Evolutionary conservation across 176 grass and related monocot species (phyloP).

Genomic region (Triticum urartu): DNA sequence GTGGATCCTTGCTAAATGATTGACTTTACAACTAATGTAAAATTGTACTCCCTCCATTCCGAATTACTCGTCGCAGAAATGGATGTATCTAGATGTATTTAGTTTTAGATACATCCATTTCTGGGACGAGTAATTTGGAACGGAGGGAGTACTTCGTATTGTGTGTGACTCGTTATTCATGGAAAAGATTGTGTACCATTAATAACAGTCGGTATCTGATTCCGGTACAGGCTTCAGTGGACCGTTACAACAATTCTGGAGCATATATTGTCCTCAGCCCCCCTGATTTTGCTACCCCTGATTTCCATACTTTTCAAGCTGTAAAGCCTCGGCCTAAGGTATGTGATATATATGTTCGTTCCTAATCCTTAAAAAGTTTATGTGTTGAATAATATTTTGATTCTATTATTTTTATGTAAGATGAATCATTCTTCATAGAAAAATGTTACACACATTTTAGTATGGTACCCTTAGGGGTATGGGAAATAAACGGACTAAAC

Average conservation of each 20-base stretch:
- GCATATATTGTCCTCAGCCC: conserved; percentile 85
- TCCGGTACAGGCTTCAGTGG: conserved; percentile 61
- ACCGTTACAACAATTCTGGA: conserved; percentile 75
- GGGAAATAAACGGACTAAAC: neutral
- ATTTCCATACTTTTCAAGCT: conserved; percentile 90
- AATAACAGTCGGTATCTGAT: neutral
- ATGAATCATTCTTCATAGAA: neutral
- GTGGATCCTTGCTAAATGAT: neutral
- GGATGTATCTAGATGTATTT: too few species aligned
- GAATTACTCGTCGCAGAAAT: too few species aligned
- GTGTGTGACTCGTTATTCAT: neutral
- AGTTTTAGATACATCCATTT: too few species aligned
- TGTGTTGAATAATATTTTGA: neutral
- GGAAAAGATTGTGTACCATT: neutral
- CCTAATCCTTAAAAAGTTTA: neutral
- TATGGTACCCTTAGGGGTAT: neutral
- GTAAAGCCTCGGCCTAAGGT: conserved; percentile 84
- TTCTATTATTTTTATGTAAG: neutral
- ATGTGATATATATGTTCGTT: conserved; percentile 3
- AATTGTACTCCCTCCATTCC: neutral
- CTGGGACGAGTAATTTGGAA: too few species aligned
- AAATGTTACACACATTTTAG: neutral
- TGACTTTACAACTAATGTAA: neutral
- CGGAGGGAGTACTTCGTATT: neutral
- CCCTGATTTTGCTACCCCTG: conserved; percentile 80